Conservation (phyloP, 2,329 filamentous ascomycete species). For the Penicillium sp. region DNA sequence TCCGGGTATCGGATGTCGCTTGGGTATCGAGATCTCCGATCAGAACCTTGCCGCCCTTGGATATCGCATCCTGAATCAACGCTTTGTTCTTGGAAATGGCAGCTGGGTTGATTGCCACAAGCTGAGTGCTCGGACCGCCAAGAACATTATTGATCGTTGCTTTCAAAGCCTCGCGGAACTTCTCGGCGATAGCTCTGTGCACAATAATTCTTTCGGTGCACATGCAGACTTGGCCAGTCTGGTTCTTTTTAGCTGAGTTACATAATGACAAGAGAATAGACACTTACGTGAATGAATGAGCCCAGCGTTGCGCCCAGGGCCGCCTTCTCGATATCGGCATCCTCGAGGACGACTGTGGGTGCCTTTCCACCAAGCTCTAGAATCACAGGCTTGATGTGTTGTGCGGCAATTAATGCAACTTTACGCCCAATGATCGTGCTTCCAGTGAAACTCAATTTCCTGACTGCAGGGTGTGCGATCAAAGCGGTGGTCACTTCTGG, state of each 20-base stretch:
- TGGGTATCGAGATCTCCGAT: background rate
- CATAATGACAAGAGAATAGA: background rate
- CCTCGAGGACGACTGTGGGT: conserved; percentile 62
- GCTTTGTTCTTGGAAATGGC: conserved; percentile 46
- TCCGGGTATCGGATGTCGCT: background rate
- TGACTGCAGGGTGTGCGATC: conserved; percentile 40
- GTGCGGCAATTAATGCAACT: conserved; percentile 58
- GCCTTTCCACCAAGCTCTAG: conserved; percentile 65
- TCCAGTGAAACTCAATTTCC: conserved; percentile 58
- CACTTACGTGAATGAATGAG: conserved; percentile 28
- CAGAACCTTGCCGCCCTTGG: conserved; percentile 53
- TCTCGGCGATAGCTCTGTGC: conserved; percentile 57
- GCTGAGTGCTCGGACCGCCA: conserved; percentile 22
- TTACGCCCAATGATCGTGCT: conserved; percentile 61
- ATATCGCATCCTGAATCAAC: conserved; percentile 53
- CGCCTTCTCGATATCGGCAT: conserved; percentile 56
- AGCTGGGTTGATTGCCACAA: background rate
- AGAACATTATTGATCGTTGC: conserved; percentile 21
- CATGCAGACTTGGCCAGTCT: conserved; percentile 76
- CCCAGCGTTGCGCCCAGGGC: conserved; percentile 25
- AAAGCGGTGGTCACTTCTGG: conserved; percentile 37
- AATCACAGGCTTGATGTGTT: conserved; percentile 62
- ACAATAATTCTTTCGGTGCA: conserved; percentile 60
- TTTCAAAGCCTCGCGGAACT: conserved; percentile 38
- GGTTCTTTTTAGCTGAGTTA: conserved; percentile 3